A percentile compares a stretch with the other conserved stretches of the same genome.
These are phyloP conservation scores for Colletotrichum musae DNA, from an alignment of 2,329 filamentous ascomycete species.

Conservation along the genomic window DNA sequence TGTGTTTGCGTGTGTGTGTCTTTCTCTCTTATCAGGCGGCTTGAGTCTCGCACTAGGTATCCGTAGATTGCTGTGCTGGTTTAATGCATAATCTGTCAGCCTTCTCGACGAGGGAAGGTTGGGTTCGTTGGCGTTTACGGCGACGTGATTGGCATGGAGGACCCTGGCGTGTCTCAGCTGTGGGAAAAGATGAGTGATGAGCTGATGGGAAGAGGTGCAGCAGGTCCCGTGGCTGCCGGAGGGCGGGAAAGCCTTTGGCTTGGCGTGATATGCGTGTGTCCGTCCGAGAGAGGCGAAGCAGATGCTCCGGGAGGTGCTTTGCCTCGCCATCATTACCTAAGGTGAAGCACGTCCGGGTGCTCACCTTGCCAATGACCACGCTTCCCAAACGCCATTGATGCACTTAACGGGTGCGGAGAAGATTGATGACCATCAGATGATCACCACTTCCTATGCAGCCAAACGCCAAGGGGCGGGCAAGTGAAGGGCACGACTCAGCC, in stretches of 20 bases:
- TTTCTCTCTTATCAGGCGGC: background rate
- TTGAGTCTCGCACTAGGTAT: background rate
- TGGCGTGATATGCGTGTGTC: conserved; percentile 32
- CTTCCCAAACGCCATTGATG: conserved; percentile 25
- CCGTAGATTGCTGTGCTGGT: conserved; percentile 10
- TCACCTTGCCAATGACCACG: conserved; percentile 4
- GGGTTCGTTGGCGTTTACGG: conserved; percentile 31
- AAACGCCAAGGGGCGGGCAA: conserved; percentile 6
- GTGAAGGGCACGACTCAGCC: conserved; percentile 13
- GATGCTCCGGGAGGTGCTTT: conserved; percentile 15
- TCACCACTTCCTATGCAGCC: conserved; percentile 24
- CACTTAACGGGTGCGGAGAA: conserved; percentile 29
- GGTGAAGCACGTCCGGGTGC: background rate
- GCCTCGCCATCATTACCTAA: conserved; percentile 8
- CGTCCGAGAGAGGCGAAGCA: conserved; percentile 6
- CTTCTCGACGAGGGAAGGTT: conserved; percentile 41
- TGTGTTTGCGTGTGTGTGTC: background rate
- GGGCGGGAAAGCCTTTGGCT: conserved; percentile 11
- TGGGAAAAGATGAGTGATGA: conserved; percentile 9
- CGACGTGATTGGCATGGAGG: conserved; percentile 14
- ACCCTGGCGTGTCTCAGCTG: conserved; percentile 27
- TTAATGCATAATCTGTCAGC: conserved; percentile 38
- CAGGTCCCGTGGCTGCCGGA: conserved; percentile 9
- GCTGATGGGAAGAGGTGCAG: conserved; percentile 8
- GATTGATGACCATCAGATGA: conserved; percentile 37